Evolutionary conservation across 2,329 filamentous ascomycete species (phyloP), one percentile per base, ranked within the genome.

Genomic region (Raffaelea albimanens): DNA sequence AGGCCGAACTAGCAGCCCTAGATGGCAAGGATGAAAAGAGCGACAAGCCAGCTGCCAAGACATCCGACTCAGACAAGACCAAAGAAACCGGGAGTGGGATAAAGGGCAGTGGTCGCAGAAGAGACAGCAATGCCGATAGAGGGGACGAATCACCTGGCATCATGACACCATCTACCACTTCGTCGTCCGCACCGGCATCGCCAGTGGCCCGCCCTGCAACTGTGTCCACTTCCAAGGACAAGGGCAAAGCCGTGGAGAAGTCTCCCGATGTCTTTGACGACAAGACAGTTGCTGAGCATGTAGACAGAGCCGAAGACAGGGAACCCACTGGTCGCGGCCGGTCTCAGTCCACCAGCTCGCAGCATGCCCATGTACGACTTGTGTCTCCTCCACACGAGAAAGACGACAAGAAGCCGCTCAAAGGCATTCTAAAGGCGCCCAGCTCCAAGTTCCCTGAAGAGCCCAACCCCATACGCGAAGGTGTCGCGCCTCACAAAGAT

Each of bases 401-500:
- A 44, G 49, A 53, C 13, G 52, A 56, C 5, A 53, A 52, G 46
- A 50, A 85, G 86, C 54, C 76, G 80, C 77, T 87, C 50, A 93
- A 85, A 63, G 83, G 89, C 16, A 97, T 97, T 48, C 72, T 97
- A 40, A 93, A 94, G 63, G 76, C 79, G 47, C 90, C 91, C 1
- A 88, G 81, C 16, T 73, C 76, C 22, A 85, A 84, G 58, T 97
- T 96, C 58, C 91, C 91, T 0, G 90, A 96, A 59, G 85, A 95
- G 52, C 78, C 80, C 1, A 83, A 89, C 55, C 84, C 87, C 0
- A 75, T 94, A 33, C 79, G 90, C 19, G 91, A 96, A 63, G 91
- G 90, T 16, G 91, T 95, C 7, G 89, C 90, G 2, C 90, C 90
- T n/a, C 78, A 95, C 60, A 95, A 95, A 66, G 88, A 95, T 60